phyloP scores from a whole-genome alignment of 768 basidiomycete species.

The Termitomyces eurrhizus region DNA sequence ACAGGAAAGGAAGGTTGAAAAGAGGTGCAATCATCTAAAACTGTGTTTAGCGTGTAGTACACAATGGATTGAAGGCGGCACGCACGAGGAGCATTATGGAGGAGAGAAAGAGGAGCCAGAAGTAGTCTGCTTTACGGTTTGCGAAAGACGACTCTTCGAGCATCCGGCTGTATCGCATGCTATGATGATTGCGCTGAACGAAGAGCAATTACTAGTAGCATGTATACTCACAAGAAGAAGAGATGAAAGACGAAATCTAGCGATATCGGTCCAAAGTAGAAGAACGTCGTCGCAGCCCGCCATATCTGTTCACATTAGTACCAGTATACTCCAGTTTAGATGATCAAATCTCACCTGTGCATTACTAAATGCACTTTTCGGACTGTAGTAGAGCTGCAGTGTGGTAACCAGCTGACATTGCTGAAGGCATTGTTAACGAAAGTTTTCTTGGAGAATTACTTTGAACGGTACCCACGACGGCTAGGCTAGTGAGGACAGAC shows the following conservation, averaged over 20 bases:
- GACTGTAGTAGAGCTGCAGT: slow-evolving; percentile 90
- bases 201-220: not conserved
- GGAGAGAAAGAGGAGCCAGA: slow-evolving; percentile 88
- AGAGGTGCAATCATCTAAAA: slow-evolving; percentile 75
- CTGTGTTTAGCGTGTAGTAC: not conserved
- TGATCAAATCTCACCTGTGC: slow-evolving; percentile 52
- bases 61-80: slow-evolving; percentile 4
- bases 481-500: slow-evolving; percentile 75
- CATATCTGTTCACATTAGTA: slow-evolving; percentile 54
- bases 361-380: slow-evolving; percentile 78
- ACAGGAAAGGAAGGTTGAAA: slow-evolving; percentile 82
- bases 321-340: not conserved
- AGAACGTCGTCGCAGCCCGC: slow-evolving; percentile 88
- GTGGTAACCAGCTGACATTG: slow-evolving; percentile 93
- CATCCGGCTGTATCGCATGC: slow-evolving; percentile 97
- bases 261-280: slow-evolving; percentile 92
- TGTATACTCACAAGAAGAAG: slow-evolving; percentile 89
- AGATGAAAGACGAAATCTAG: slow-evolving; percentile 96
- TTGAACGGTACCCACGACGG: slow-evolving; percentile 66
- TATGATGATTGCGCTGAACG: slow-evolving; percentile 25
- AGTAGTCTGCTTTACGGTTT: slow-evolving; percentile 88
- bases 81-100: slow-evolving; percentile 82
- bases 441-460: not conserved
- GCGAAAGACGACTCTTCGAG: slow-evolving; percentile 96
- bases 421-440: slow-evolving; percentile 33